Evolutionary conservation across 768 basidiomycete genomes (phyloP).

Genomic region (Pisolithus tinctorius): DNA sequence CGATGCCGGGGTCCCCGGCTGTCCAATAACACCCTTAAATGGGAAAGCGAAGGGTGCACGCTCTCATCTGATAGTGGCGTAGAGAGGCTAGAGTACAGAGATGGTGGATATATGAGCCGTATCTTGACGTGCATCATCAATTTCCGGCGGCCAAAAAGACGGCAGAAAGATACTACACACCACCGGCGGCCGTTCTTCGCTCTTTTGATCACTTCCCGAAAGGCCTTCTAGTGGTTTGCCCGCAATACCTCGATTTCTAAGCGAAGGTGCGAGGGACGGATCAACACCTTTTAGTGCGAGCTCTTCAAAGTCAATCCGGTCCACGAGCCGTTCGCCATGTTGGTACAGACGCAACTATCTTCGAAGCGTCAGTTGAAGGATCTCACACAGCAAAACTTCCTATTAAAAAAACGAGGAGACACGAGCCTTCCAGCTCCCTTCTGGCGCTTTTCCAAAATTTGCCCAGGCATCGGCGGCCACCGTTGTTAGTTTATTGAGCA

Average conservation of each 20-base stretch:
- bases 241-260: slow-evolving; percentile 22
- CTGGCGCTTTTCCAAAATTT: slow-evolving; percentile 55
- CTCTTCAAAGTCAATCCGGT: slow-evolving; percentile 77
- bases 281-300: slow-evolving; percentile 67
- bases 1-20: slow-evolving; percentile 57
- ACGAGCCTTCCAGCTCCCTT: slow-evolving; percentile 70
- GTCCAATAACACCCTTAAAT: slow-evolving; percentile 46
- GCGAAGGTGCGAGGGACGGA: slow-evolving; percentile 56
- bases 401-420: background rate
- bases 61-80: slow-evolving; percentile 15
- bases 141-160: background rate
- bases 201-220: slow-evolving; percentile 5
- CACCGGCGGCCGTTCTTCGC: background rate
- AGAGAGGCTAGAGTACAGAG: slow-evolving; percentile 44
- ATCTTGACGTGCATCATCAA: slow-evolving; percentile 37
- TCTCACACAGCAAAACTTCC: background rate
- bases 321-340: slow-evolving; percentile 60
- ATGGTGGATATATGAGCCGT: slow-evolving; percentile 38
- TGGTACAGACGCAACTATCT: slow-evolving; percentile 52
- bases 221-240: slow-evolving; percentile 12
- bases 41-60: slow-evolving; percentile 30
- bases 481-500: slow-evolving; percentile 39
- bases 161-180: background rate
- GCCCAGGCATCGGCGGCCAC: slow-evolving; percentile 59
- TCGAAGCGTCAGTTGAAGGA: slow-evolving; percentile 2